Conservation (phyloP, 495 filamentous ascomycete species). For the Cercophora samala region DNA sequence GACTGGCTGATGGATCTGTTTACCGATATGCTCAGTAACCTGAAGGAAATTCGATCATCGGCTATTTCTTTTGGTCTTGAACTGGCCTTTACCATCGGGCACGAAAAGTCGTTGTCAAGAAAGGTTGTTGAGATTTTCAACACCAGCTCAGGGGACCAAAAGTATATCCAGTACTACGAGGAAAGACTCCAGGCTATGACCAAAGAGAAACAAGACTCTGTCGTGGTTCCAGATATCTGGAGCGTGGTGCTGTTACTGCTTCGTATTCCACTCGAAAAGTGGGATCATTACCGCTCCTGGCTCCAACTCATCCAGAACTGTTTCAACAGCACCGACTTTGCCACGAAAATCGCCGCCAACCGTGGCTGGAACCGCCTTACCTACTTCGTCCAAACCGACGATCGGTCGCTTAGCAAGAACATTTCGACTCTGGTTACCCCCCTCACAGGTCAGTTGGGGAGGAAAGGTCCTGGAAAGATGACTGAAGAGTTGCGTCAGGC, state of each 20-base stretch:
- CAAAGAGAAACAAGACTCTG: slow-evolving; percentile 56
- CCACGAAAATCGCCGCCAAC: slow-evolving; percentile 72
- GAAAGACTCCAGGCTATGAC: slow-evolving; percentile 69
- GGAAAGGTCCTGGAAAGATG: slow-evolving; percentile 55
- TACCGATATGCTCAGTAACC: slow-evolving; percentile 68
- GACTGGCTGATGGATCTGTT: slow-evolving; percentile 83
- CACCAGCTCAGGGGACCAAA: slow-evolving; percentile 50
- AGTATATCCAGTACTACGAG: slow-evolving; percentile 61
- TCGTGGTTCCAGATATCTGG: slow-evolving; percentile 85
- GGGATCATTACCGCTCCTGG: slow-evolving; percentile 71
- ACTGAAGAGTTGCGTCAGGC: slow-evolving; percentile 56
- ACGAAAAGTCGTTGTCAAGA: slow-evolving; percentile 60
- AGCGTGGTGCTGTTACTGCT: slow-evolving; percentile 74
- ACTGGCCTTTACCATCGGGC: slow-evolving; percentile 60
- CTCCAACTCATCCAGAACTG: slow-evolving; percentile 73
- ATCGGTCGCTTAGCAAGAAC: slow-evolving; percentile 55
- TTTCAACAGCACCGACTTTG: slow-evolving; percentile 73
- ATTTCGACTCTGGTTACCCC: slow-evolving; percentile 67
- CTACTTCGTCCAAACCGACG: slow-evolving; percentile 61
- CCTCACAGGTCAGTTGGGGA: slow-evolving; percentile 64
- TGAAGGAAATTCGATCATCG: slow-evolving; percentile 70
- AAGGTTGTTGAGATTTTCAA: slow-evolving; percentile 65
- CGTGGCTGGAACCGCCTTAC: slow-evolving; percentile 81
- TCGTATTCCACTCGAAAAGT: slow-evolving; percentile 63
- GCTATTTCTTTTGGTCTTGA: slow-evolving; percentile 71